Evolutionary conservation across 2,329 filamentous ascomycete genomes (phyloP), one percentile per base, ranked within the genome.

Genomic region (Diaporthe ilicicola): DNA sequence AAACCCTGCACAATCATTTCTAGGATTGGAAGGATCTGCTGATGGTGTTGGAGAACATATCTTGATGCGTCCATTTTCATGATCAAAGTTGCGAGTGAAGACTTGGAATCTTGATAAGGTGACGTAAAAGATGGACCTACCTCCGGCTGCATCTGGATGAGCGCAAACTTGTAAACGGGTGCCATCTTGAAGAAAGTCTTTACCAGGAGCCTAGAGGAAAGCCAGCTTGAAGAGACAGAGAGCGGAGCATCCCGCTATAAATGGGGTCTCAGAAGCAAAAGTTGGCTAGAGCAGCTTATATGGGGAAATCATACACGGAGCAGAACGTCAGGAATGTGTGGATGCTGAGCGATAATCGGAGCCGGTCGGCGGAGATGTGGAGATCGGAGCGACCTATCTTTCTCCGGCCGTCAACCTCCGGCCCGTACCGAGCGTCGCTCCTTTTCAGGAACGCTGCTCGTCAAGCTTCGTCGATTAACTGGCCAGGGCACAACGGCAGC

Each of bases 91-190:
- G 19, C 24, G 12, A 12, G 7, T 13, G 22, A 10, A 17, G 27
- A 48, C n/a, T 42, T 27, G 55, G 13, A 29, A 22, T 8, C 27
- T 17, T 27, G 29, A 50, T 24, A 5, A 27, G 15, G 17, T n/a
- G 44, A 24, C 56, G 42, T 29, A 48, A n/a, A 17, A 34, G 59
- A 37, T 27, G 22, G 9, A 53, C 74, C 72, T 29, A 82, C 82
- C 80, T 86, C 83, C 4, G 84, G 82, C 64, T 82, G 76, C 34
- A 86, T 79, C 75, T 86, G 84, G 54, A 86, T 83, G 17, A 86
- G 73, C n/a, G 84, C 84, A 56, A 85, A 81, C 74, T 85, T 86
- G 76, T 84, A 83, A 5, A 75, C 74, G 6, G 82, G 79, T 10
- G 81, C 78, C 81, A 84, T 83, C 37, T 73, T 74, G 56, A 46